These are phyloP conservation scores for Penicillium ucsense DNA, from an alignment of 495 filamentous ascomycete genomes.

Conservation along the genomic window DNA sequence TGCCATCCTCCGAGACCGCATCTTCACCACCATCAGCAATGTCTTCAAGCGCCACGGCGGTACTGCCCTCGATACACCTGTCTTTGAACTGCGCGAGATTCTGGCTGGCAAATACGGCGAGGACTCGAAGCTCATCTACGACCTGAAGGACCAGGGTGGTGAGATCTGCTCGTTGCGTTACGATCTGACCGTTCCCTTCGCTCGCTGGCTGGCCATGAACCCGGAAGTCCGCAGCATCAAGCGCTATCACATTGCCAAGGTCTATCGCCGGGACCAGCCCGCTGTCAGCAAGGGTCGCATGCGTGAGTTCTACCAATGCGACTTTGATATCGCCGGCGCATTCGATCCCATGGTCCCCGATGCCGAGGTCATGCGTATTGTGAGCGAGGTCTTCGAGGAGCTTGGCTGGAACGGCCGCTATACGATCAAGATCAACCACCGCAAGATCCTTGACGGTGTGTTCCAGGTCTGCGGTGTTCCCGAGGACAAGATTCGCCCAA, in stretches of 20 bases:
- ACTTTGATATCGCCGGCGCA: conserved; percentile 87
- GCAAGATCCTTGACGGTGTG: conserved; percentile 87
- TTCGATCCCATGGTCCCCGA: conserved; percentile 95
- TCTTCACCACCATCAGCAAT: conserved; percentile 70
- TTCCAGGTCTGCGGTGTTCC: conserved; percentile 89
- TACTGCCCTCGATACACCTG: conserved; percentile 76
- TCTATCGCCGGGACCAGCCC: conserved; percentile 73
- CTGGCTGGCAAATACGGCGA: conserved; percentile 86
- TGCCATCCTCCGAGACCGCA: conserved; percentile 48
- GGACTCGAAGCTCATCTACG: conserved; percentile 85
- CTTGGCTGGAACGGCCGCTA: conserved; percentile 63
- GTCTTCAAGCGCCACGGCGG: conserved; percentile 89
- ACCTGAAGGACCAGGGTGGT: conserved; percentile 76
- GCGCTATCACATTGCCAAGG: conserved; percentile 83
- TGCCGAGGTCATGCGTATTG: conserved; percentile 81
- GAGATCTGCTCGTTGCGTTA: conserved; percentile 80
- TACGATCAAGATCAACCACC: conserved; percentile 91
- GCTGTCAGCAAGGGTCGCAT: conserved; percentile 83
- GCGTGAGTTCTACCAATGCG: conserved; percentile 97
- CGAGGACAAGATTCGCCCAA: conserved; percentile 70
- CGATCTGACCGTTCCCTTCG: conserved; percentile 87
- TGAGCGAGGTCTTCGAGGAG: conserved; percentile 73
- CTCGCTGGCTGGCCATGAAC: conserved; percentile 83
- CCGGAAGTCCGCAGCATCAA: conserved; percentile 63
- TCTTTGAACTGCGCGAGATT: conserved; percentile 71